These are phyloP conservation scores for Candida freyschussii DNA, from an alignment of 1,139 yeast genomes.

Conservation along the genomic window DNA sequence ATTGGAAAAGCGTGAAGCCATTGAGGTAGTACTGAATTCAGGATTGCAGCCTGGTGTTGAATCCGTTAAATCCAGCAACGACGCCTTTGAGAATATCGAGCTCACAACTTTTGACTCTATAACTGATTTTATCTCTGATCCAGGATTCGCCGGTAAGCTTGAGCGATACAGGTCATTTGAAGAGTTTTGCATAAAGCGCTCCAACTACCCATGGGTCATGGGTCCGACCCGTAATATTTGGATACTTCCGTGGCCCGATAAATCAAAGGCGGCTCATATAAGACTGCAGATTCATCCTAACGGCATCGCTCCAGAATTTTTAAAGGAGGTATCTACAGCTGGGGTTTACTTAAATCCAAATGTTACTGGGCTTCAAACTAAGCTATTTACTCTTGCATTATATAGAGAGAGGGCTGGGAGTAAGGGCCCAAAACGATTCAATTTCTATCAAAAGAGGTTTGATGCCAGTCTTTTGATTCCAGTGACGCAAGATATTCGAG, in stretches of 20 bases:
- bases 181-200: slow-evolving; percentile 11
- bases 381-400: slow-evolving; percentile 15
- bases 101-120: slow-evolving; percentile 29
- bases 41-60: too few relatives aligned
- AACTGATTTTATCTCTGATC: slow-evolving; percentile 22
- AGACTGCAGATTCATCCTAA: slow-evolving; percentile 17
- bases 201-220: slow-evolving; percentile 23
- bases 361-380: neutral
- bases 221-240: slow-evolving; percentile 16
- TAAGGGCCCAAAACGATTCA: too few relatives aligned
- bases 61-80: too few relatives aligned
- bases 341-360: slow-evolving; percentile 5
- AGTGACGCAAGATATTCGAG: slow-evolving; percentile 19
- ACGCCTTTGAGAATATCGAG: slow-evolving; percentile 22
- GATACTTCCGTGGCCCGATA: slow-evolving; percentile 13
- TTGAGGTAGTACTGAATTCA: too few relatives aligned
- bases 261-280: slow-evolving; percentile 10
- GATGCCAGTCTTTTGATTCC: slow-evolving; percentile 19
- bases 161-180: slow-evolving; percentile 5
- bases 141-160: neutral
- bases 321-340: slow-evolving; percentile 7
- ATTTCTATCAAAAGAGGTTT: slow-evolving; percentile 22
- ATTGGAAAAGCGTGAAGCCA: too few relatives aligned
- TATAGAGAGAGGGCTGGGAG: slow-evolving; percentile 12
- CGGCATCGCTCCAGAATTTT: slow-evolving; percentile 12